Conservation (phyloP, 306 rosid species). For the Hippophae gyantsensis region DNA sequence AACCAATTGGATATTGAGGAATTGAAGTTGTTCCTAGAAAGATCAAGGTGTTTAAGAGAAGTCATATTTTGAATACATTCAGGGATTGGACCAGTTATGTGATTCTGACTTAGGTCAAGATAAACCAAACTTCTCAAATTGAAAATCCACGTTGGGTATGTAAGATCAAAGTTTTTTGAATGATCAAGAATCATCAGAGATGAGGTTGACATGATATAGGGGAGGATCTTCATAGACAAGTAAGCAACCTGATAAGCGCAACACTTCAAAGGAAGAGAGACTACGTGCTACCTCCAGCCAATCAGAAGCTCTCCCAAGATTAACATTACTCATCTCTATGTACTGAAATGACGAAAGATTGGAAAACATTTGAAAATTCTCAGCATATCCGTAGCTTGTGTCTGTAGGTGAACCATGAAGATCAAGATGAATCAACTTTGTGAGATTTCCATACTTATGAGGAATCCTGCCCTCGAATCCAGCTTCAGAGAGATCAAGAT, state of each 20-base stretch:
- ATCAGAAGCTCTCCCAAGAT: slow-evolving; percentile 13
- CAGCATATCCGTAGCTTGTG: slow-evolving; percentile 3
- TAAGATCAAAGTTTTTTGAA: neutral
- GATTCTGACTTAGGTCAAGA: neutral
- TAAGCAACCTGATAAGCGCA: neutral
- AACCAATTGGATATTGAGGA: neutral
- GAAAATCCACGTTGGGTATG: neutral
- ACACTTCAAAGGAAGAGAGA: slow-evolving; percentile 6
- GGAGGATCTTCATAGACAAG: neutral
- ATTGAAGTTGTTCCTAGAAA: neutral
- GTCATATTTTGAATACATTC: slow-evolving; percentile 7
- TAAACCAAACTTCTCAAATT: neutral
- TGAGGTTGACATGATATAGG: slow-evolving; percentile 4
- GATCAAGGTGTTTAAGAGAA: slow-evolving; percentile 4
- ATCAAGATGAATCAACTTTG: slow-evolving; percentile 21
- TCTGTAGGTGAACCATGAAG: neutral
- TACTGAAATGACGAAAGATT: slow-evolving; percentile 14
- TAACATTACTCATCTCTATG: slow-evolving; percentile 17
- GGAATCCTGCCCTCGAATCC: slow-evolving; percentile 24
- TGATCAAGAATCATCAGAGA: neutral
- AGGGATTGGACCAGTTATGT: slow-evolving; percentile 14
- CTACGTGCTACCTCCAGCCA: slow-evolving; percentile 15
- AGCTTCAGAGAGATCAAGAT: slow-evolving; percentile 22
- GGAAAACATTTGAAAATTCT: slow-evolving; percentile 16
- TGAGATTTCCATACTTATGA: slow-evolving; percentile 25